phyloP scores from a whole-genome alignment of 495 filamentous ascomycete genomes.

The Talaromyces adpressus region DNA sequence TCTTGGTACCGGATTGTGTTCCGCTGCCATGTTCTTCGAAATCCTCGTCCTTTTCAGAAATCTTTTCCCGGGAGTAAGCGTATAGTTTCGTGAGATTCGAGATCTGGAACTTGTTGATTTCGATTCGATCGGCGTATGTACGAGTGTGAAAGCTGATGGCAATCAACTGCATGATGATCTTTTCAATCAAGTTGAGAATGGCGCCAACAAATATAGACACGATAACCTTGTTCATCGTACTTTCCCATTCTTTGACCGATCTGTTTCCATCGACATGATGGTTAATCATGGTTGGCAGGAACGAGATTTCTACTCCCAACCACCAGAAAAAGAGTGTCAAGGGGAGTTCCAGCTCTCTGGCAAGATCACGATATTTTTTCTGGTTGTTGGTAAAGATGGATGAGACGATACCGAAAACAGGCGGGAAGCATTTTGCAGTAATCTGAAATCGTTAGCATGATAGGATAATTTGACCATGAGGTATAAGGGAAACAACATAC shows the following conservation, averaged over 20 bases:
- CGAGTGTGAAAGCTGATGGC: slow-evolving; percentile 87
- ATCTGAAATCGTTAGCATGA: slow-evolving; percentile 37
- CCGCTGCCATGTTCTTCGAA: slow-evolving; percentile 45
- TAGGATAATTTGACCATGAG: background rate
- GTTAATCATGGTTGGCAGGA: slow-evolving; percentile 55
- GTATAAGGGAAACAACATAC: slow-evolving; percentile 27
- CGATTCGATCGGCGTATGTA: slow-evolving; percentile 88
- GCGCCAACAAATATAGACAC: slow-evolving; percentile 73
- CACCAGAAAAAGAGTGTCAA: slow-evolving; percentile 89
- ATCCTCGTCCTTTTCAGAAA: slow-evolving; percentile 64
- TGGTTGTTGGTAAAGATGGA: slow-evolving; percentile 78
- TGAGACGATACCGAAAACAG: slow-evolving; percentile 54
- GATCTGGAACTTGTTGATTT: slow-evolving; percentile 87
- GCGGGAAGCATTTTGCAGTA: slow-evolving; percentile 67
- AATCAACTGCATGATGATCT: slow-evolving; percentile 92
- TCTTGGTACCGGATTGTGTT: slow-evolving; percentile 52
- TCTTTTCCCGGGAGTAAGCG: slow-evolving; percentile 65
- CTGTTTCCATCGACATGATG: slow-evolving; percentile 59
- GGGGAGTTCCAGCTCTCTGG: slow-evolving; percentile 77
- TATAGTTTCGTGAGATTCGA: slow-evolving; percentile 76
- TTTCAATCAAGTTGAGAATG: slow-evolving; percentile 79
- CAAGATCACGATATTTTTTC: slow-evolving; percentile 93
- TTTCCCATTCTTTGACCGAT: slow-evolving; percentile 61
- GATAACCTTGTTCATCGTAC: slow-evolving; percentile 78
- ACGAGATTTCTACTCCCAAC: slow-evolving; percentile 68